Evolutionary conservation across 352 stramenopile species (phyloP).

Genomic region (Vaucheria bursata): DNA sequence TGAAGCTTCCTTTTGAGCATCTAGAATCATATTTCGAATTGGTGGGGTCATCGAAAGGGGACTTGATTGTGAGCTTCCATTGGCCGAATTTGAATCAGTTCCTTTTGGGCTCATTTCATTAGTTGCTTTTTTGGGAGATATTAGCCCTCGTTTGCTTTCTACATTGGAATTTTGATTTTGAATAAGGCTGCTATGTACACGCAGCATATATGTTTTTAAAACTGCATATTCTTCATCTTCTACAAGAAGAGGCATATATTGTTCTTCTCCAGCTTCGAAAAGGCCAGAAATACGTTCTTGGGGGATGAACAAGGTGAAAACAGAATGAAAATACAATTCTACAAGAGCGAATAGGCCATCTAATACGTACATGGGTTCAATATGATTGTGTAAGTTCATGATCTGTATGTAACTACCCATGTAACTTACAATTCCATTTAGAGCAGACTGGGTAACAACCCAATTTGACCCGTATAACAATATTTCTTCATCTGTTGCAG

Average conservation of each 20-base stretch:
- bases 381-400: conserved; percentile 40
- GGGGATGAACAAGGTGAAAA: conserved; percentile 47
- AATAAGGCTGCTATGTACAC: neutral
- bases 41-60: neutral
- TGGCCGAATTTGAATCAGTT: too few relatives aligned
- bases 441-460: conserved; percentile 48
- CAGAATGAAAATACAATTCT: conserved; percentile 49
- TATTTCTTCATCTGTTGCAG: too few relatives aligned
- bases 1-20: neutral
- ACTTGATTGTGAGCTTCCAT: neutral
- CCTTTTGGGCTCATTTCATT: neutral
- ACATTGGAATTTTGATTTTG: neutral
- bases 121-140: neutral
- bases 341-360: conserved; percentile 42
- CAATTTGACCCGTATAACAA: conserved; percentile 36
- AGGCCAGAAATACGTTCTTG: conserved; percentile 22
- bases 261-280: neutral
- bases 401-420: conserved; percentile 46
- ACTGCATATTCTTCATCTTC: neutral
- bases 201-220: neutral
- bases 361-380: too few relatives aligned
- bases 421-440: conserved; percentile 49
- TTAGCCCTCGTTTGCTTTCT: neutral
- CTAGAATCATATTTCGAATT: too few relatives aligned
- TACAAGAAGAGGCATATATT: neutral